phyloP scores from a whole-genome alignment of 257 asterid genomes.

The Anisodus acutangulus region DNA sequence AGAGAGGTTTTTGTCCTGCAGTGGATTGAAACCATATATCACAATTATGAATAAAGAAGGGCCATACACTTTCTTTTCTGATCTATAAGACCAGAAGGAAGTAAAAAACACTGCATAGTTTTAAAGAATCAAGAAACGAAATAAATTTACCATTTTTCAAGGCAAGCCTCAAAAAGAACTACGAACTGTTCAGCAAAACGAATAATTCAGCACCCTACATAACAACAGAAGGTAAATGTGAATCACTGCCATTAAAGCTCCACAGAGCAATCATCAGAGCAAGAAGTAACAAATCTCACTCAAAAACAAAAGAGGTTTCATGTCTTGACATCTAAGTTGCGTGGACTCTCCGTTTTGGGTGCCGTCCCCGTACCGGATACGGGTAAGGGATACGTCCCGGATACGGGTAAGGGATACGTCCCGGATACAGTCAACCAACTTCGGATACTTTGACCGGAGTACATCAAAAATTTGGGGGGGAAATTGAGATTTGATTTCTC shows the following conservation, averaged over 20 bases:
- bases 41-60: not conserved
- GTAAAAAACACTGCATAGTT: not conserved
- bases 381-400: no score
- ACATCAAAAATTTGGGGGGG: no score
- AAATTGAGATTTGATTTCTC: no score
- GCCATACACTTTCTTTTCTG: not conserved
- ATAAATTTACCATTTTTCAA: conserved; percentile 19
- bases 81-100: not conserved
- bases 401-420: no score
- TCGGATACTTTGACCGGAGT: no score
- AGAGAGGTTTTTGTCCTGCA: conserved; percentile 37
- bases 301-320: not conserved
- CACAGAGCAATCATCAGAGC: not conserved
- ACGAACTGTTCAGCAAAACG: not conserved
- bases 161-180: not conserved
- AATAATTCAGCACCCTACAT: not conserved
- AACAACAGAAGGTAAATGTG: not conserved
- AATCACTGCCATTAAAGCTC: not conserved
- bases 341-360: no score
- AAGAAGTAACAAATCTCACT: not conserved
- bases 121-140: not conserved
- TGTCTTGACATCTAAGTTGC: no score
- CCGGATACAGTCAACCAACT: no score
- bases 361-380: no score
- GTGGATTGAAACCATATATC: not conserved